Percentiles rank a stretch among this genome's conserved stretches.
These are phyloP conservation scores for Adansonia gregorii DNA, from an alignment of 441 rosid species.

Conservation along the genomic window DNA sequence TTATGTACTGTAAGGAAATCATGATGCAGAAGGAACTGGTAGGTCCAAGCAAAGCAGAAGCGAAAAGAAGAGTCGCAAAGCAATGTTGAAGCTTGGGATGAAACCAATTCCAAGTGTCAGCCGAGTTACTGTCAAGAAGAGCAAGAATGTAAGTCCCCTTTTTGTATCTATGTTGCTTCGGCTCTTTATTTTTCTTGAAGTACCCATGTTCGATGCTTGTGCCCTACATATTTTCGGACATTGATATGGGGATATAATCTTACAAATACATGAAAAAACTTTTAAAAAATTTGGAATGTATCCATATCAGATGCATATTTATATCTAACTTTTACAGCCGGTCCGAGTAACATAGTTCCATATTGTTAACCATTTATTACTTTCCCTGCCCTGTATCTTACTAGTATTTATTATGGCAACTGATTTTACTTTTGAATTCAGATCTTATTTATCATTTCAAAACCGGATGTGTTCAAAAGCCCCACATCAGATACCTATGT, in stretches of 20 bases:
- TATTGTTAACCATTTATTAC: neutral
- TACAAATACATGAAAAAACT: too few relatives aligned
- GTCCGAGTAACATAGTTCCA: neutral
- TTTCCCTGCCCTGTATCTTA: neutral
- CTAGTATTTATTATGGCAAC: neutral
- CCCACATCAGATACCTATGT: constrained; percentile 79
- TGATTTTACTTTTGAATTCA: constrained; percentile 29
- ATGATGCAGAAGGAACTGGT: constrained; percentile 66
- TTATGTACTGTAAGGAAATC: constrained; percentile 43
- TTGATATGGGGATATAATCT: too few relatives aligned
- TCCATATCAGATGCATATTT: too few relatives aligned
- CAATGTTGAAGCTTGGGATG: constrained; percentile 92
- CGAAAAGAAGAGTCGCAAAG: constrained; percentile 88
- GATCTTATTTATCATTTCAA: constrained; percentile 82
- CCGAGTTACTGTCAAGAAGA: constrained; percentile 81
- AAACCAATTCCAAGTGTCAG: constrained; percentile 81
- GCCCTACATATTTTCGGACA: too few relatives aligned
- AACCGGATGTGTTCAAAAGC: constrained; percentile 90
- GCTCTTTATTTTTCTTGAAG: too few relatives aligned
- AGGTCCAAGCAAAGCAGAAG: constrained; percentile 83
- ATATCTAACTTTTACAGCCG: too few relatives aligned
- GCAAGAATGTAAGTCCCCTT: constrained; percentile 64
- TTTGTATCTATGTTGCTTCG: too few relatives aligned
- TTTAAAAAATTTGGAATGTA: too few relatives aligned
- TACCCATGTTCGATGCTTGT: too few relatives aligned